Evolutionary conservation across 2,329 filamentous ascomycete species (phyloP), one percentile per base, ranked within the genome.

Genomic region (Penicillium sp.): DNA sequence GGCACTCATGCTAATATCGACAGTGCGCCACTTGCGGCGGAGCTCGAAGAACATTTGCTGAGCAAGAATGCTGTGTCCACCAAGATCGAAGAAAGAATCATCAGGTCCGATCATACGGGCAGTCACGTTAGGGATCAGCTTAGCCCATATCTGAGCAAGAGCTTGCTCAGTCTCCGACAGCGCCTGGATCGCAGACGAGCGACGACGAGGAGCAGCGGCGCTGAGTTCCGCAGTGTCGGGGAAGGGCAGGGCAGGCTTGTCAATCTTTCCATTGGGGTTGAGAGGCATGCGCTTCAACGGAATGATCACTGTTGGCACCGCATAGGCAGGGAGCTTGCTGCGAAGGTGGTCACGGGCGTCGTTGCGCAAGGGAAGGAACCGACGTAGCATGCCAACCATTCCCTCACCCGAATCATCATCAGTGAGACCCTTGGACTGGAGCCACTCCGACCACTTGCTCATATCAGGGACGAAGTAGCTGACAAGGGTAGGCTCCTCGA

Each of bases 381-480:
- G 83, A 66, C 83, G 83, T 60, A 88, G 79, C 71, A 85, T 76
- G 25, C 78, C 81, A 7, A 83, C 78, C 75, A 86, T 82, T 59
- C 78, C 81, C 43, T 82, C 81, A 42, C 78, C 78, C n/a, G 78
- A 71, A 5, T 73, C 69, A 50, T 78, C 75, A 37, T 88, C 87
- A 42, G 86, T 79, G 1, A 83, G 72, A 12, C 81, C 78, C 63
- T 83, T 79, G 54, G 80, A 77, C 48, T 84, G 76, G 34, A 93
- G 80, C 85, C 87, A 94, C 20, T 84, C 78, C 43, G 82, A 78
- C 91, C 92, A 96, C 66, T 88, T 84, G 63, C 84, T 83, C 76
- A 87, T 83, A 68, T 96, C 90, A 10, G 93, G 92, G 3, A 97
- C 92, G 61, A 96, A 86, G 75, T 97, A 97, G 74, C 89, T 96